A percentile compares a stretch with the other conserved stretches of the same genome.
phyloP scores from a whole-genome alignment of 306 rosid genomes.

The Astragalus membranaceus region DNA sequence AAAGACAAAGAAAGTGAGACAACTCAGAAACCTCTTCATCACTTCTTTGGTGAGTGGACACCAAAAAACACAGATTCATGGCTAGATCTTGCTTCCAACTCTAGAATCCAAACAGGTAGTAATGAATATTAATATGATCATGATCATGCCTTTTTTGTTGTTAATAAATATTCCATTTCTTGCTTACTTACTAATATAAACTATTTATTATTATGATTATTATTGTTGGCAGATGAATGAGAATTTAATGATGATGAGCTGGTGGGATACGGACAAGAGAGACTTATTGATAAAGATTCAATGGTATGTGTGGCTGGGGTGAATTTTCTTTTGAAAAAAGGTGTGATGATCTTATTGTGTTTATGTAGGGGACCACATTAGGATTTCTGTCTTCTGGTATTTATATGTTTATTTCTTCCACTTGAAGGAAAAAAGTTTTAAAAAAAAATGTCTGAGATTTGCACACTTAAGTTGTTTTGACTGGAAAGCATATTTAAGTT shows the following conservation, averaged over 20 bases:
- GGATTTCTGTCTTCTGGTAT: slow-evolving; percentile 33
- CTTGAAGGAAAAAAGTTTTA: slow-evolving; percentile 46
- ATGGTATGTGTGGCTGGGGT: slow-evolving; percentile 67
- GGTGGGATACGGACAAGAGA: slow-evolving; percentile 49
- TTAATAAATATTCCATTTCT: too few species aligned
- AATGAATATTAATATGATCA: neutral
- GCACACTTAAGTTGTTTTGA: slow-evolving; percentile 55
- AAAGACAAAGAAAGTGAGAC: slow-evolving; percentile 63
- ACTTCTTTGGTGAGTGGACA: slow-evolving; percentile 93
- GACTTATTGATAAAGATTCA: slow-evolving; percentile 45
- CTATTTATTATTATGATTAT: neutral
- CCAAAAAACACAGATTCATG: slow-evolving; percentile 84
- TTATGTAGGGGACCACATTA: slow-evolving; percentile 63
- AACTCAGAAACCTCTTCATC: slow-evolving; percentile 76
- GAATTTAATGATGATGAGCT: slow-evolving; percentile 24
- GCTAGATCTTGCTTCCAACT: slow-evolving; percentile 96
- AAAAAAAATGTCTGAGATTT: slow-evolving; percentile 62
- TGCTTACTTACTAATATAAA: neutral
- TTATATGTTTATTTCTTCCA: slow-evolving; percentile 29
- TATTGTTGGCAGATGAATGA: slow-evolving; percentile 67
- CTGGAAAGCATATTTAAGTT: slow-evolving; percentile 51
- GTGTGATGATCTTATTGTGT: slow-evolving; percentile 24
- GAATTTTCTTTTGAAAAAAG: slow-evolving; percentile 40
- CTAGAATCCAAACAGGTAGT: slow-evolving; percentile 56
- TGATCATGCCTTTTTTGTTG: neutral